Evolutionary conservation across 2,329 filamentous ascomycete genomes (phyloP), one percentile per base, ranked within the genome.

Genomic region (Colletotrichum camelliae): DNA sequence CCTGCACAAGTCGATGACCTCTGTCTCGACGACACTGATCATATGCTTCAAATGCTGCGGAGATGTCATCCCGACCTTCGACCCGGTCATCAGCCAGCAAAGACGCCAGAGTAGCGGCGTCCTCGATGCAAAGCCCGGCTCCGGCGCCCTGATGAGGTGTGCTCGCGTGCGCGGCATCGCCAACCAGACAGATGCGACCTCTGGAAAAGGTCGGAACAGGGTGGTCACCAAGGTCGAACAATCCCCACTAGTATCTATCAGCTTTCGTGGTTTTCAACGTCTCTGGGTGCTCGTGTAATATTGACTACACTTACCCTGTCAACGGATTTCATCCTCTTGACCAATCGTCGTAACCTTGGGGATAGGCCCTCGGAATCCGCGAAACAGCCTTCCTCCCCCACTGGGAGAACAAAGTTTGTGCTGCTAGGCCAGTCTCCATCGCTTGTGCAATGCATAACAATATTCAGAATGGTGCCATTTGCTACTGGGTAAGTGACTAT

Each of bases 81-180:
- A 87, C 82, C 13, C 84, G 78, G 0, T 85, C 84, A 39, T 88
- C 84, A 1, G 85, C 86, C 0, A 93, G 82, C 0, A 92, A 80
- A 4, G 86, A 84, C 0, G 87, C 85, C 2, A 88, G 79, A 4
- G 87, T 82, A 18, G 84, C 83, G 2, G 83, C 84, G 74, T 92
- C 90, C 77, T 91, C 89, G 72, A 93, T 89, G 2, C 88, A 90
- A 79, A 92, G 87, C 2, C 89, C 90, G 0, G 89, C 88, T 4
- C 91, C 91, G 2, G 91, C 88, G 0, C 91, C 91, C 57, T 91
- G 89, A 52, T 91, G 89, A 0, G 92, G 92, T 1, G 91, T 90
- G 52, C 89, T 89, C 0, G 91, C 91, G 80, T 93, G 92, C 0
- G 92, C 92, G 0, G 92, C 91, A 79, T 94, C 92, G 16, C 92